Evolutionary conservation across 1,284 basidiomycete species (phyloP), one percentile per base, ranked within the genome.

Genomic region (Testicularia cyperi): DNA sequence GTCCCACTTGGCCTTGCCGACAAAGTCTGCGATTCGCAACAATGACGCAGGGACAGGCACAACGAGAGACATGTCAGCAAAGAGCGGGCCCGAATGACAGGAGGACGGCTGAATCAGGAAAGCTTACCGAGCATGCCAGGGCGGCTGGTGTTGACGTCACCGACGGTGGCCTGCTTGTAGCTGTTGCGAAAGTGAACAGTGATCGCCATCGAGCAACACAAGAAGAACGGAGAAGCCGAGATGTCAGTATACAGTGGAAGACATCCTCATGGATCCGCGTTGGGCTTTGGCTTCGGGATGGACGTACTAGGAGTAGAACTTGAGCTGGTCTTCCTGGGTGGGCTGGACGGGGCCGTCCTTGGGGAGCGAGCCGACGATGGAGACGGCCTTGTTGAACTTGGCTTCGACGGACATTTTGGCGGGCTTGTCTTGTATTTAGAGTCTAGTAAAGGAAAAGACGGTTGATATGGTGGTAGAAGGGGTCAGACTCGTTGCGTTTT

Each of bases 141-240:
- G 34, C 66, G 63, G 41, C 58, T 55, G 38, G 71, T 75, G 69
- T 69, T 73, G 44, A 56, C 38, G 44, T 76, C 74, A 38, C 74
- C 74, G n/a, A 62, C 51, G 43, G 52, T 71, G 38, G 69, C 73
- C 66, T 76, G 74, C 69, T 76, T 76, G 71, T 53, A 75, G 44
- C 57, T 67, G 58, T 26, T 13, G 37, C 12, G n/a, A 23, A 9
- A 36, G 23, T 14, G 23, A 26, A 6, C 9, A 38, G 29, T 21
- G 26, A 6, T n/a, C 2, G 19, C 34, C 32, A 42, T 20, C 21
- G n/a, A 12, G 7, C 21, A 20, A 18, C 14, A 6, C 14, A 16
- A 6, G 23, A 24, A 14, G 32, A n/a, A 19, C 12, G 8, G 9
- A 2, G 18, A 16, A 4, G 8, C 7, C 15, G 16, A 4, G 22